Evolutionary conservation across 352 stramenopile species (phyloP).

Genomic region (Pythium grandisporangium): DNA sequence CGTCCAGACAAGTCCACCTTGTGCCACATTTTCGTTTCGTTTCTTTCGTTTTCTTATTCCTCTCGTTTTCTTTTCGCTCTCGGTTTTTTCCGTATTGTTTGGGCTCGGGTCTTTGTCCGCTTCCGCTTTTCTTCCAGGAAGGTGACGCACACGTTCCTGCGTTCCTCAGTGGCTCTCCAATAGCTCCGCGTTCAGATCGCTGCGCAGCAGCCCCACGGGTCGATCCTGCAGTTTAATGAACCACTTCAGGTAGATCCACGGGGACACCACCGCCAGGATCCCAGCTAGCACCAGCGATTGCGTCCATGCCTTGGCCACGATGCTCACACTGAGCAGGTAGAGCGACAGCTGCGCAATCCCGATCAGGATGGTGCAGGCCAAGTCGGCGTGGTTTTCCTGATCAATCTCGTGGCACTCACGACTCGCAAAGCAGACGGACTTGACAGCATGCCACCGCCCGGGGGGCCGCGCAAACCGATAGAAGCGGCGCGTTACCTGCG

Average conservation of each 20-base stretch:
- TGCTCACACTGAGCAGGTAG: constrained; percentile 59
- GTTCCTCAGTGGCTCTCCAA: constrained; percentile 14
- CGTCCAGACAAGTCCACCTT: too few species aligned
- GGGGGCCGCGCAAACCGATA: constrained; percentile 61
- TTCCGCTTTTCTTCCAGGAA: too few species aligned
- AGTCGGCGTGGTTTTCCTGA: constrained; percentile 46
- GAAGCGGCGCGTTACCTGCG: constrained; percentile 50
- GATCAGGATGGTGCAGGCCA: constrained; percentile 58
- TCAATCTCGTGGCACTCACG: constrained; percentile 41
- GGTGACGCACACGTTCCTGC: too few species aligned
- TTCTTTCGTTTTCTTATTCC: too few species aligned
- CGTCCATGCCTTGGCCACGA: constrained; percentile 50
- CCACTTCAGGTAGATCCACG: constrained; percentile 72
- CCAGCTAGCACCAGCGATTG: constrained; percentile 36
- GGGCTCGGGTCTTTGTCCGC: too few species aligned
- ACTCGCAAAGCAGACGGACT: constrained; percentile 53
- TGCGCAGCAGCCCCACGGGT: constrained; percentile 35
- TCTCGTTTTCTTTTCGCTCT: too few species aligned
- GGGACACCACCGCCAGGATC: constrained; percentile 26
- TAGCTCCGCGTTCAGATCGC: constrained; percentile 36
- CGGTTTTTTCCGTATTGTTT: too few species aligned
- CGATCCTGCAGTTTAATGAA: constrained; percentile 56
- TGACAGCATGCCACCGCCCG: constrained; percentile 39
- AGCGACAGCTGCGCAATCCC: constrained; percentile 43
- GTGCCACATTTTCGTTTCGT: too few species aligned